Percentiles rank a stretch among this genome's conserved stretches.
Evolutionary conservation across 1,284 basidiomycete species (phyloP).

Genomic region (Pseudozyma sp.): DNA sequence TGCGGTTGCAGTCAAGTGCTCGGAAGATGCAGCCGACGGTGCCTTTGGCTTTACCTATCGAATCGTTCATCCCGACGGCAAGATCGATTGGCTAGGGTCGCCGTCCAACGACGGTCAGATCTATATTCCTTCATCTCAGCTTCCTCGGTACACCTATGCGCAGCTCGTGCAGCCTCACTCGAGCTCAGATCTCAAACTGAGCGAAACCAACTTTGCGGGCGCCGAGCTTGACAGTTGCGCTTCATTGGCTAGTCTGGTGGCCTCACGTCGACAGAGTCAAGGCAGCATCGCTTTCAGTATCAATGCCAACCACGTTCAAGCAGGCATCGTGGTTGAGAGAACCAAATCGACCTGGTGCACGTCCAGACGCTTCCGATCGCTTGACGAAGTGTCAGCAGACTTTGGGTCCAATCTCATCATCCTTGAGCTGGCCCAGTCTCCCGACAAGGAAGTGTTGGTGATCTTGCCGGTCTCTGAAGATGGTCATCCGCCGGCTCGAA

Average conservation of each 20-base stretch:
- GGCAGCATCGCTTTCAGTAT: conserved; percentile 21
- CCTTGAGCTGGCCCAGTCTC: conserved; percentile 23
- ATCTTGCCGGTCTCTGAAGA: conserved; percentile 31
- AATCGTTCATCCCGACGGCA: conserved; percentile 38
- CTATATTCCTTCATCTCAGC: conserved; percentile 7
- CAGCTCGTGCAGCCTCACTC: conserved; percentile 17
- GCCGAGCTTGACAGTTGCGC: background rate
- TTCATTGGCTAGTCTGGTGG: conserved; percentile 5
- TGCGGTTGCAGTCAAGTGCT: conserved; percentile 24
- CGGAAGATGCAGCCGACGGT: conserved; percentile 6
- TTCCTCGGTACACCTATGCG: conserved; percentile 4
- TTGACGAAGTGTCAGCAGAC: conserved; percentile 25
- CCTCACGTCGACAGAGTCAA: background rate
- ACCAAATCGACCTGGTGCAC: conserved; percentile 52
- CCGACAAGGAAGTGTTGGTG: conserved; percentile 17
- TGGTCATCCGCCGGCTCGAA: background rate
- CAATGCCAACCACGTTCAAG: conserved; percentile 17
- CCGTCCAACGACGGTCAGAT: conserved; percentile 39
- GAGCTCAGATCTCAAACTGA: conserved; percentile 8
- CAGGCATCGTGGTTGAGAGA: conserved; percentile 39
- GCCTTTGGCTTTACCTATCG: conserved; percentile 41
- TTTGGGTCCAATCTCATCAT: conserved; percentile 25
- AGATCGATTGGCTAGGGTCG: conserved; percentile 45
- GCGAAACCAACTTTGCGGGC: background rate
- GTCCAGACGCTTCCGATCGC: conserved; percentile 28